phyloP scores from a whole-genome alignment of 2,329 filamentous ascomycete genomes.

The Arthrobotrys iridis region DNA sequence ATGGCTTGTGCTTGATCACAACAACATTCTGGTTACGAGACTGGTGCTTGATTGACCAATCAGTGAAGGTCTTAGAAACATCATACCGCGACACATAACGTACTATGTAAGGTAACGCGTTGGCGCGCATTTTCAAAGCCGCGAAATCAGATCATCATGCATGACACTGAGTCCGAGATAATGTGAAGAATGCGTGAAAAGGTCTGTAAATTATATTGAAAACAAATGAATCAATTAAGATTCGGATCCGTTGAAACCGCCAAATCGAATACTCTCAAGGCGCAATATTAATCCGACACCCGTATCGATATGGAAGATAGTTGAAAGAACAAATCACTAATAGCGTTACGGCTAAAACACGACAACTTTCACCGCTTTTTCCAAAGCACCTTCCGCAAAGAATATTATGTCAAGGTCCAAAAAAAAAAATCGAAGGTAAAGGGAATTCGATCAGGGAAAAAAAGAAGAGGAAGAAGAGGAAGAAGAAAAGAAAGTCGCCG shows the following conservation, averaged over 20 bases:
- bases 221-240: neutral
- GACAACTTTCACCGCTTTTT: slow-evolving; percentile 16
- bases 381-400: slow-evolving; percentile 18
- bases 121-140: neutral
- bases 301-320: no score
- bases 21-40: no score
- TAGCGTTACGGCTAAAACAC: neutral
- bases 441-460: slow-evolving; percentile 8
- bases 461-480: slow-evolving; percentile 15
- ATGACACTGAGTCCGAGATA: neutral
- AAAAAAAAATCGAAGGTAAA: slow-evolving; percentile 13
- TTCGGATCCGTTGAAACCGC: neutral
- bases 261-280: neutral
- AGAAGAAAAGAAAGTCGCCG: slow-evolving; percentile 28
- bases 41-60: no score
- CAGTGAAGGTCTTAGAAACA: no score
- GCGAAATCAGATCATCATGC: slow-evolving; percentile 4
- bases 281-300: no score
- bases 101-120: no score
- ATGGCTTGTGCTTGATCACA: no score
- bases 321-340: no score
- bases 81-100: no score
- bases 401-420: neutral
- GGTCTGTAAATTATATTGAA: neutral
- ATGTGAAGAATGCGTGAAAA: neutral